Evolutionary conservation across 2,329 filamentous ascomycete species (phyloP), one percentile per base, ranked within the genome.

Genomic region (Balansia obtecta): DNA sequence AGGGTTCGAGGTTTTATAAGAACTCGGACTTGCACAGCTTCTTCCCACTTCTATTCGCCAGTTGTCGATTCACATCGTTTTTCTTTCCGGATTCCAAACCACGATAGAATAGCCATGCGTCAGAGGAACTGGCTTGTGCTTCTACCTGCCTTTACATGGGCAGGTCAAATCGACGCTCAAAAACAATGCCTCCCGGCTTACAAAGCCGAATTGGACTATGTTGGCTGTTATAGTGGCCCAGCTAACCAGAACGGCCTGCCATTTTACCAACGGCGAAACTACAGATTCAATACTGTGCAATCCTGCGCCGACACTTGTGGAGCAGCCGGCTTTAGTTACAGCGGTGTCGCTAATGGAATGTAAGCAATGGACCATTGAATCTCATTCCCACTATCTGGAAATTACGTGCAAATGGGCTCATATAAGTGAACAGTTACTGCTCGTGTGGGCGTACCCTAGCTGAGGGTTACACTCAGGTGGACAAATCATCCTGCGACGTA

Each of bases 281-380:
- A 4, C 1, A 2, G 7, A 7, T 22, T 5, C 9, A 41, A 48
- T 11, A 18, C 38, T 2, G 54, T 54, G 9, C 49, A 54, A 32
- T 52, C 52, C 27, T 57, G 55, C 34, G 55, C 55, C 50, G 50
- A 55, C 37, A 37, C 52, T 11, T 57, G 55, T 4, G 55, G 55
- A 16, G 45, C 45, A n/a, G 55, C 52, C 12, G 55, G 55, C 18
- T 57, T 52, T 32, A 38, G 34, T 7, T 53, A 49, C 20, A 45
- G 38, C 11, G 55, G 50, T 32, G 50, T 56, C 12, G 52, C 56
- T 30, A 52, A 50, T 30, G 50, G 52, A 22, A 43, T 50, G 55
- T 55, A 41, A 51, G 52, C 5, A 7, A 27, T 1, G 8, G 27
- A 27, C 4, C 10, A 5, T 22, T 42, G 3, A 42, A 18, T 4